Percentiles rank a stretch among this genome's conserved stretches.
phyloP scores from a whole-genome alignment of 2,329 filamentous ascomycete genomes.

The Bretziella fagacearum region DNA sequence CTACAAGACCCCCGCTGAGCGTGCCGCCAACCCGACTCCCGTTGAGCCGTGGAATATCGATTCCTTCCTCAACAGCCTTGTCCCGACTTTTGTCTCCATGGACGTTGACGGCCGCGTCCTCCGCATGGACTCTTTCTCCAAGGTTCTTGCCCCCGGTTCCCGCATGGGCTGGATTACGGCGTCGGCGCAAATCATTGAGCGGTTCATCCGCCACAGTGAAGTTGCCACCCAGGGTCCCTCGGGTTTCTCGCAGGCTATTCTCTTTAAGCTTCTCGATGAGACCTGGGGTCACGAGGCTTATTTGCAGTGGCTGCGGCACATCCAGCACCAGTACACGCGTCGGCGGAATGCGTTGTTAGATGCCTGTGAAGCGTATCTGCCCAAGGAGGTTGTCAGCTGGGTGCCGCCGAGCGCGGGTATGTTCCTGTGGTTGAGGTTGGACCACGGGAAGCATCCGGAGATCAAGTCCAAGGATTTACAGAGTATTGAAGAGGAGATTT shows the following conservation, averaged over 20 bases:
- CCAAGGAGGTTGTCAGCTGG: conserved; percentile 61
- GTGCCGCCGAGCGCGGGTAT: conserved; percentile 69
- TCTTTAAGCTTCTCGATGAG: conserved; percentile 84
- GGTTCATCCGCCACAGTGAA: conserved; percentile 69
- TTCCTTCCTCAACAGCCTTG: conserved; percentile 55
- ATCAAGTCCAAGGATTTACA: conserved; percentile 35
- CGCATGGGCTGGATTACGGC: conserved; percentile 81
- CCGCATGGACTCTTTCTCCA: conserved; percentile 85
- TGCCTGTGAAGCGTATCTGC: conserved; percentile 65
- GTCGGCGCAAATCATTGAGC: conserved; percentile 66
- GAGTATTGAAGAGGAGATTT: conserved; percentile 74
- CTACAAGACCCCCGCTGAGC: conserved; percentile 48
- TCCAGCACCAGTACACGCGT: conserved; percentile 65
- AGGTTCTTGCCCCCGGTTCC: conserved; percentile 70
- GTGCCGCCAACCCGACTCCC: conserved; percentile 42
- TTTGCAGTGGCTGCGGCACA: conserved; percentile 69
- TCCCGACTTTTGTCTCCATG: conserved; percentile 45
- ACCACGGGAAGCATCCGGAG: conserved; percentile 49
- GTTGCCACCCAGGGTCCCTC: conserved; percentile 69
- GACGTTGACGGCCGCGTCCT: conserved; percentile 78
- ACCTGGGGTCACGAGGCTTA: conserved; percentile 88
- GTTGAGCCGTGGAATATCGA: conserved; percentile 28
- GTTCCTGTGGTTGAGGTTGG: conserved; percentile 72
- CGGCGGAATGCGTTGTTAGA: conserved; percentile 60
- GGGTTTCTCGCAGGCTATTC: conserved; percentile 65